These are phyloP conservation scores for Gautieria morchelliformis DNA, from an alignment of 768 basidiomycete genomes.

Conservation along the genomic window DNA sequence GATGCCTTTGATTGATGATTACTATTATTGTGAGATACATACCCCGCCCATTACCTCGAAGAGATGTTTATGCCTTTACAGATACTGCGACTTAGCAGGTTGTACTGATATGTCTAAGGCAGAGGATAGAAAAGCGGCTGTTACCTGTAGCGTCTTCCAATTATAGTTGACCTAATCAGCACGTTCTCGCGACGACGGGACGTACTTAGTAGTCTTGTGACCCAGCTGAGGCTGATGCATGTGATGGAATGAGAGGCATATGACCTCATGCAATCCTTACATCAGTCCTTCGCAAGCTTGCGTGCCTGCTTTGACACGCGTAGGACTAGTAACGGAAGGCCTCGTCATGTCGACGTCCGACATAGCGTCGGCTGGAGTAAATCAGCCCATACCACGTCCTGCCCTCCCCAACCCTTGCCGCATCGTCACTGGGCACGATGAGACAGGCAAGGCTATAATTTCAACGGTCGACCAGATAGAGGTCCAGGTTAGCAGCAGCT, in stretches of 20 bases:
- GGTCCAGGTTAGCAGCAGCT: constrained; percentile 14
- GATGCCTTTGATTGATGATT: constrained; percentile 83
- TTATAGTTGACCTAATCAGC: not conserved
- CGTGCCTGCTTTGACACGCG: no score
- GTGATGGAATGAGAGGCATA: no score
- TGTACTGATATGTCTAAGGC: not conserved
- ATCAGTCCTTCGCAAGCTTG: no score
- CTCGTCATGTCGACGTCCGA: no score
- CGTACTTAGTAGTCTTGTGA: no score
- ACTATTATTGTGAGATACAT: constrained; percentile 74
- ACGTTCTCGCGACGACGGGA: not conserved
- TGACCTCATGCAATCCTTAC: no score
- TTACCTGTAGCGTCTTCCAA: not conserved
- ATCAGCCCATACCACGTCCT: not conserved
- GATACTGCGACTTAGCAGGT: not conserved
- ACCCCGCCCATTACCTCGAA: not conserved
- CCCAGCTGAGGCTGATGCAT: no score
- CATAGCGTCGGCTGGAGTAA: no score
- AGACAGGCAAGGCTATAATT: constrained; percentile 31
- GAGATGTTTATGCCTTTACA: not conserved
- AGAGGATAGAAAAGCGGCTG: not conserved
- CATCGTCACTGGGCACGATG: constrained; percentile 42
- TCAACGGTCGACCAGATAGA: constrained; percentile 25
- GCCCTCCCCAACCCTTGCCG: constrained; percentile 27
- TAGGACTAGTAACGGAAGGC: no score